phyloP scores from a whole-genome alignment of 345 rosid genomes.

The Pseudoturritis turrita region DNA sequence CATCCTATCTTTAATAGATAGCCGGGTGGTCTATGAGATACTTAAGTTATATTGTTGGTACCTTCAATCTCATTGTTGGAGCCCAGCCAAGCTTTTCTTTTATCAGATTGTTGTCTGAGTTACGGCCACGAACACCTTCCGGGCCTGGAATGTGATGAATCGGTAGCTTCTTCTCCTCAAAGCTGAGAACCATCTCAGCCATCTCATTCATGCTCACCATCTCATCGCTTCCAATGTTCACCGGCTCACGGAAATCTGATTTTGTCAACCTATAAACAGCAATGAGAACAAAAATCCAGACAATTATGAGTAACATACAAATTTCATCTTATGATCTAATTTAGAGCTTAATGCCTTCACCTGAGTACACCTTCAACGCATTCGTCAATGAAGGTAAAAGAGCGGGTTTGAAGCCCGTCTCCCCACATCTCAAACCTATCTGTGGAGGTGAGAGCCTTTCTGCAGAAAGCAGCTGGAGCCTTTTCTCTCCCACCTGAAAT shows the following conservation, averaged over 20 bases:
- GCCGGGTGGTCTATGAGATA: not conserved
- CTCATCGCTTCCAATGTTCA: conserved; percentile 99
- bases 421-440: conserved; percentile 99
- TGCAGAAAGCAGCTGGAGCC: conserved; percentile 99
- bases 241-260: conserved; percentile 97
- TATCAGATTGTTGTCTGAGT: conserved; percentile 94
- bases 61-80: conserved; percentile 94
- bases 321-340: not conserved
- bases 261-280: conserved; percentile 62
- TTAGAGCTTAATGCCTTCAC: conserved; percentile 32
- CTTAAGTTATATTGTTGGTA: conserved; percentile 15
- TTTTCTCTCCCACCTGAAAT: conserved; percentile 93
- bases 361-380: conserved; percentile 98
- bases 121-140: conserved; percentile 98
- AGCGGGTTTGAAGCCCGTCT: conserved; percentile 94
- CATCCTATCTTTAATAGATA: not conserved
- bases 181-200: conserved; percentile 95
- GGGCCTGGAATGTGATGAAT: conserved; percentile 98
- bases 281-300: not conserved
- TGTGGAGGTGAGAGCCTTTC: conserved; percentile 75
- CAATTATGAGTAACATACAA: not conserved
- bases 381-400: conserved; percentile 98
- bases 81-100: conserved; percentile 99
- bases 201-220: conserved; percentile 99
- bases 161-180: conserved; percentile 82